Evolutionary conservation across 345 rosid genomes (phyloP).

Genomic region (Bruguiera gymnorhiza): DNA sequence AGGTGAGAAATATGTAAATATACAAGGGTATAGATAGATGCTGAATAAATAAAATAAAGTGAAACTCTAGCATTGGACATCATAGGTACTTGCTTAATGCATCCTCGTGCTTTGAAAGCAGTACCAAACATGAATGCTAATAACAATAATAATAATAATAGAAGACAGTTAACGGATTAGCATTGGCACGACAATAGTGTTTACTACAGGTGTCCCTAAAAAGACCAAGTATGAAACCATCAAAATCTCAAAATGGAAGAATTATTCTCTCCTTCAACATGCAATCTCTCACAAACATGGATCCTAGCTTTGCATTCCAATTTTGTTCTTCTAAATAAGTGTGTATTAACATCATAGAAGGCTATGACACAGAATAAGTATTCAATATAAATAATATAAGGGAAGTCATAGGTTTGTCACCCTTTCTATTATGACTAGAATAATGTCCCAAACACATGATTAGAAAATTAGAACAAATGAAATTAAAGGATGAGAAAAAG

Average conservation of each 20-base stretch:
- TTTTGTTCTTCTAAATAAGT: too few species aligned
- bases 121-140: background rate
- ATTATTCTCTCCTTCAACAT: background rate
- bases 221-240: background rate
- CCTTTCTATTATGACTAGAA: too few species aligned
- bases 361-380: too few species aligned
- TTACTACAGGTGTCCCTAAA: background rate
- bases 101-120: too few species aligned
- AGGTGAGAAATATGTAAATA: background rate
- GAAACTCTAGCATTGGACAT: background rate
- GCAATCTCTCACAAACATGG: too few species aligned
- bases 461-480: background rate
- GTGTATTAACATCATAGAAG: too few species aligned
- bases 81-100: background rate
- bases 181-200: background rate
- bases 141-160: background rate
- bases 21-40: background rate
- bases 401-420: too few species aligned
- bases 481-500: background rate
- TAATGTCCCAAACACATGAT: background rate
- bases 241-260: background rate
- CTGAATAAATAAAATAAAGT: too few species aligned
- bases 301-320: too few species aligned
- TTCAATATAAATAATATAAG: too few species aligned
- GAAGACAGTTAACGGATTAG: background rate